A percentile compares a stretch with the other conserved stretches of the same genome.
Evolutionary conservation across 768 basidiomycete species (phyloP).

Genomic region (Leccinum imitatum): DNA sequence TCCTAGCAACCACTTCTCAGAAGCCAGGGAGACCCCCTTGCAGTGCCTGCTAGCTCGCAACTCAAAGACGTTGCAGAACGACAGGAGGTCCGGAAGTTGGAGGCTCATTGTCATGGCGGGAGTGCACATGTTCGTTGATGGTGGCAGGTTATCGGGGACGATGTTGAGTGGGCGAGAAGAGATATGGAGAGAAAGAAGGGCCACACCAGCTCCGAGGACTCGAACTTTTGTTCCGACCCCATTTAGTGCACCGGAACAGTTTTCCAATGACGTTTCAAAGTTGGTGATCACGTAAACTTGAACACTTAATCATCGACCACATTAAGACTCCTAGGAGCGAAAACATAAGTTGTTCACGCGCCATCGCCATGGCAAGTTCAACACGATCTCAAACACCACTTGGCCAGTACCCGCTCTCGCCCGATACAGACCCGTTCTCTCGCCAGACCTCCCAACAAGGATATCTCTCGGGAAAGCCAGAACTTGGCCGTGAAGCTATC

Average conservation of each 20-base stretch:
- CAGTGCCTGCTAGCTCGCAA: constrained; percentile 31
- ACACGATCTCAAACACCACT: too few species aligned
- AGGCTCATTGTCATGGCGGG: constrained; percentile 23
- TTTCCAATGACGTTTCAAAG: neutral
- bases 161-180: neutral
- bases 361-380: too few species aligned
- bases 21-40: constrained; percentile 25
- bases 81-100: constrained; percentile 31
- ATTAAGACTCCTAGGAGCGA: too few species aligned
- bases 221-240: neutral
- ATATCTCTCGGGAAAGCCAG: neutral
- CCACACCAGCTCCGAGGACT: constrained; percentile 23
- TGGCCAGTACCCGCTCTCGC: too few species aligned
- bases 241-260: neutral
- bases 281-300: too few species aligned
- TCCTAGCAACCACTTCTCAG: constrained; percentile 30
- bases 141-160: neutral
- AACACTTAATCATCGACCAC: too few species aligned
- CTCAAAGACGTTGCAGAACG: constrained; percentile 27
- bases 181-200: constrained; percentile 5
- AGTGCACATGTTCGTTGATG: constrained; percentile 2
- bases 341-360: too few species aligned
- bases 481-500: neutral
- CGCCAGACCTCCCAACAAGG: neutral
- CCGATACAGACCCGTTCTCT: neutral